phyloP scores from a whole-genome alignment of 179 eudicot species.

The Silene noctiflora region DNA sequence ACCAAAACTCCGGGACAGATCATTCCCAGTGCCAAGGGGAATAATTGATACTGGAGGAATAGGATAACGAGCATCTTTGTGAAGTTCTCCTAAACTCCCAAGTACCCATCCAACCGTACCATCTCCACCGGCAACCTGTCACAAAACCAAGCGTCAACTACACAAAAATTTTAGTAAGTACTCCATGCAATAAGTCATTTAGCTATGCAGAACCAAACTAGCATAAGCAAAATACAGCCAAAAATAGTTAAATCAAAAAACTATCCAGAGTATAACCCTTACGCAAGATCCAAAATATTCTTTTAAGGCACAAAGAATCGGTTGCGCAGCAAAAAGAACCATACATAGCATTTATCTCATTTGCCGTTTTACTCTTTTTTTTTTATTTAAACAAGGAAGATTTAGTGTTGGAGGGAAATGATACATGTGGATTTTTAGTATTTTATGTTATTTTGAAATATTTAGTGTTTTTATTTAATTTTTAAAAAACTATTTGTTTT shows the following conservation, averaged over 20 bases:
- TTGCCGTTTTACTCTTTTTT: neutral
- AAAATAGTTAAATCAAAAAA: neutral
- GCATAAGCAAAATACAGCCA: neutral
- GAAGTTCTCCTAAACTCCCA: conserved; percentile 80
- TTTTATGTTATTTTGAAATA: too few relatives aligned
- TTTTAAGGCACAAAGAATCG: neutral
- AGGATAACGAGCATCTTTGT: conserved; percentile 63
- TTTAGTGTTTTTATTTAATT: too few relatives aligned
- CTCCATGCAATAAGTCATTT: neutral
- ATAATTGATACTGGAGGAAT: conserved; percentile 90
- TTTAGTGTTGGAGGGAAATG: too few relatives aligned
- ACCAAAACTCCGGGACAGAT: conserved; percentile 89
- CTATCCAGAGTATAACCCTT: neutral
- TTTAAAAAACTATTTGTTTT: too few relatives aligned
- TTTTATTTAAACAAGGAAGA: neutral
- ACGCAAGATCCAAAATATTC: neutral
- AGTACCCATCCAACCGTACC: conserved; percentile 99
- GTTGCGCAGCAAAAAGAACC: neutral
- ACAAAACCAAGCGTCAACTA: conserved; percentile 11
- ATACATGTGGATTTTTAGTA: too few relatives aligned
- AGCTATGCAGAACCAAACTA: neutral
- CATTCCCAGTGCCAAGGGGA: conserved; percentile 99
- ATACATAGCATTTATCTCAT: neutral
- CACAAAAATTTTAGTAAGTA: neutral
- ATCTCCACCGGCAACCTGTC: conserved; percentile 99